Conservation (phyloP, 345 rosid species). For the Sisymbrium altissimum region DNA sequence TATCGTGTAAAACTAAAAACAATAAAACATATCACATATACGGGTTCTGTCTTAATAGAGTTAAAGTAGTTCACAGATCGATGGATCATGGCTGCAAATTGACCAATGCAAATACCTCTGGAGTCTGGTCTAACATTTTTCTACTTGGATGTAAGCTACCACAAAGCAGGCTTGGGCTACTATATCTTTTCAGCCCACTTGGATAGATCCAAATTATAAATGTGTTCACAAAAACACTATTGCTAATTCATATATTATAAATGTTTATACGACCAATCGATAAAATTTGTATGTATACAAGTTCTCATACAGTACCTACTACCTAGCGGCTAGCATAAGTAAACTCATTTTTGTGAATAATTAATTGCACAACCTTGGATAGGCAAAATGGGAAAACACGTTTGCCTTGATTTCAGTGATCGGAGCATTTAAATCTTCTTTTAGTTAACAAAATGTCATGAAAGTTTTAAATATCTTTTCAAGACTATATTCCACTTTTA, state of each 20-base stretch:
- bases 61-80: neutral
- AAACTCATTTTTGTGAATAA: neutral
- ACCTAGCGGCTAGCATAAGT: neutral
- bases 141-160: too few species aligned
- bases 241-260: too few species aligned
- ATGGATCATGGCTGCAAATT: neutral
- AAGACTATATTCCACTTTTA: conserved; percentile 2
- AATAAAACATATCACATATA: neutral
- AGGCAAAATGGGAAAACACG: conserved; percentile 11
- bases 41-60: neutral
- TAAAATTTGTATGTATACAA: neutral
- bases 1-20: too few species aligned
- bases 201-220: neutral
- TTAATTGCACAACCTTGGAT: neutral
- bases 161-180: neutral
- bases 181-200: neutral
- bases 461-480: neutral
- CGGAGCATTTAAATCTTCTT: neutral
- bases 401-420: conserved; percentile 28
- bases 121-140: neutral
- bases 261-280: neutral
- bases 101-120: neutral
- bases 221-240: too few species aligned
- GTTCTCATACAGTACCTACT: neutral
- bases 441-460: neutral